Evolutionary conservation across 495 filamentous ascomycete species (phyloP), one percentile per base, ranked within the genome.

Genomic region (Talaromyces ruber): DNA sequence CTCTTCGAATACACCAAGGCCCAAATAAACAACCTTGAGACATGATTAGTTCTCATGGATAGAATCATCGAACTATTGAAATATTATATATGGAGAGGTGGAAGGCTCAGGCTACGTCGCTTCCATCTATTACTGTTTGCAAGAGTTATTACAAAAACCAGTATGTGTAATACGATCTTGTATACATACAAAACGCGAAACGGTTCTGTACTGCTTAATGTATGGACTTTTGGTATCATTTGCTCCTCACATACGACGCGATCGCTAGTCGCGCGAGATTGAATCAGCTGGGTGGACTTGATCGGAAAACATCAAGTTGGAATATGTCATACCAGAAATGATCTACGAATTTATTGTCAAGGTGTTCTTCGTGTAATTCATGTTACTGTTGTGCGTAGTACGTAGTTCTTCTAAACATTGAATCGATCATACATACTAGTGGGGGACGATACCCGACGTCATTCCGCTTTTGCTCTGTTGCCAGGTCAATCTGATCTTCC

Each of bases 1-100:
- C 67, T 80, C 5, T 77, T 76, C 51, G 78, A 80, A 63, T 78
- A 74, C 55, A 71, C 79, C 58, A 79, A 76, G 67, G 67, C 70
- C 62, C 68, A 64, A 28, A 80, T 80, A 60, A 69, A 77, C 52
- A 59, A 71, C 53, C 67, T 80, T 37, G 66, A 71, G 2, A 52
- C 28, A 22, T 65, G 52, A 58, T 25, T 9, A 4, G 18, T 43
- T 25, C 39, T 5, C 28, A 34, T 22, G 8, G 18, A 37, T 21
- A 6, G 37, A 22, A 39, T 25, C 39, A 61, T 52, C n/a, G 16
- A 28, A 53, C 50, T 11, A 53, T 53, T 12, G 50, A 53, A 24
- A 1, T n/a, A 53, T 28, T 53, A 3, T 26, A n/a, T 53, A 24
- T 28, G 12, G 12, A 53, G 11, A n/a, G 50, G 24, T 53, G 50